Percentiles rank a stretch among this genome's conserved stretches.
Evolutionary conservation across 2,329 filamentous ascomycete species (phyloP).

Genomic region (Aureobasidium sp.): DNA sequence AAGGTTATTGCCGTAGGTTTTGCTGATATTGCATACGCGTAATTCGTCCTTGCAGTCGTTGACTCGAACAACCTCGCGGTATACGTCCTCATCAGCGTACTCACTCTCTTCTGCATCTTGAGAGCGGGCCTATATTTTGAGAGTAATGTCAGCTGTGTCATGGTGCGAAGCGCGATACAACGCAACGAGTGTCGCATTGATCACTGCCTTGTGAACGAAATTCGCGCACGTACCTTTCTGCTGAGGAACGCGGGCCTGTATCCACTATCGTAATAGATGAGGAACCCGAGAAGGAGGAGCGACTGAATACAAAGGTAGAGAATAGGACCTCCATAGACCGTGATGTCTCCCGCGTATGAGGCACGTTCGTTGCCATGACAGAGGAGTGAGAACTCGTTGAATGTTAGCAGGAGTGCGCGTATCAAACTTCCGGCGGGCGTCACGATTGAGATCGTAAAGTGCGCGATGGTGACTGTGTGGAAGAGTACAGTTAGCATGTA

Average conservation of each 20-base stretch:
- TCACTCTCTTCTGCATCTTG: conserved; percentile 48
- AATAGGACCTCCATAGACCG: conserved; percentile 85
- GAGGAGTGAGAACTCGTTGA: conserved; percentile 87
- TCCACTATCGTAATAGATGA: conserved; percentile 86
- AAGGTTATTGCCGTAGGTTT: conserved; percentile 77
- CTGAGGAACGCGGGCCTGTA: conserved; percentile 64
- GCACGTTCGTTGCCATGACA: conserved; percentile 73
- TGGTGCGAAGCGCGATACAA: neutral
- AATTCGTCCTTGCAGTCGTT: conserved; percentile 72
- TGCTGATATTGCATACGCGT: conserved; percentile 82
- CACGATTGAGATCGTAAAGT: conserved; percentile 79
- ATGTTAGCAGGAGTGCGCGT: conserved; percentile 76
- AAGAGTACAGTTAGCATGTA: too few relatives aligned
- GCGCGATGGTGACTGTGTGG: conserved; percentile 65
- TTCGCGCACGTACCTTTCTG: conserved; percentile 33
- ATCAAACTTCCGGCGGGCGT: conserved; percentile 82
- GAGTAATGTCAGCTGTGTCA: neutral
- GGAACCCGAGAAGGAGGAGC: conserved; percentile 72
- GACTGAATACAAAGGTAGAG: conserved; percentile 83
- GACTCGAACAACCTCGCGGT: conserved; percentile 70
- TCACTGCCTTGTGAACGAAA: too few relatives aligned
- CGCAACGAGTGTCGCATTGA: neutral
- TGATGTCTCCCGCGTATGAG: conserved; percentile 74
- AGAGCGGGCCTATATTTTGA: conserved; percentile 37
- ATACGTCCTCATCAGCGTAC: conserved; percentile 62